A percentile compares a stretch with the other conserved stretches of the same genome.
Conservation (phyloP, 2,329 filamentous ascomycete genomes). For the Fusarium lateritium region DNA sequence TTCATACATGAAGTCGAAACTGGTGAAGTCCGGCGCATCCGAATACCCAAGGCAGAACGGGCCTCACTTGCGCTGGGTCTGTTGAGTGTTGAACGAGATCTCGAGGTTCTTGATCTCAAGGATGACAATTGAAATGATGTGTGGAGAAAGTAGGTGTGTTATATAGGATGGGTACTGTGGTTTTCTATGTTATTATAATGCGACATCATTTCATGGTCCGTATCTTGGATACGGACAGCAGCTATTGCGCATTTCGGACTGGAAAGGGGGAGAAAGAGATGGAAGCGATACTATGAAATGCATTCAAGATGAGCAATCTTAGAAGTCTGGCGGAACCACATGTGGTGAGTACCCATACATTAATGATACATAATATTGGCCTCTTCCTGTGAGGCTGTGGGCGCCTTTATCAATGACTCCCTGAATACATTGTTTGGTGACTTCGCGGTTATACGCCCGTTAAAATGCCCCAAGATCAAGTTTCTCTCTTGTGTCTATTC, state of each 20-base stretch:
- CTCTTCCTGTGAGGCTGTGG: conserved; percentile 14
- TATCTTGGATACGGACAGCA: conserved; percentile 6
- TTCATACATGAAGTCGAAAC: conserved; percentile 63
- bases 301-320: not conserved
- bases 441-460: conserved; percentile 13
- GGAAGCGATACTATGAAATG: conserved; percentile 1
- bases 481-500: conserved; percentile 44
- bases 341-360: conserved; percentile 43
- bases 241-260: not conserved
- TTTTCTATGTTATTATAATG: conserved; percentile 5
- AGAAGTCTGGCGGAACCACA: conserved; percentile 32
- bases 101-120: conserved; percentile 73
- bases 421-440: conserved; percentile 23
- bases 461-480: conserved; percentile 28
- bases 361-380: conserved; percentile 51
- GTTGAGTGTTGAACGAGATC: conserved; percentile 82
- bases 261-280: not conserved
- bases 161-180: not conserved
- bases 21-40: conserved; percentile 63
- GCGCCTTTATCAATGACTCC: conserved; percentile 30
- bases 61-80: conserved; percentile 85
- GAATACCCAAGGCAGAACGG: conserved; percentile 73
- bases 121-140: conserved; percentile 49
- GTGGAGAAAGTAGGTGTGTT: not conserved
- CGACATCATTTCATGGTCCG: not conserved